Conservation (phyloP, 2,329 filamentous ascomycete genomes). For the Myriosclerotinia duriaeana region DNA sequence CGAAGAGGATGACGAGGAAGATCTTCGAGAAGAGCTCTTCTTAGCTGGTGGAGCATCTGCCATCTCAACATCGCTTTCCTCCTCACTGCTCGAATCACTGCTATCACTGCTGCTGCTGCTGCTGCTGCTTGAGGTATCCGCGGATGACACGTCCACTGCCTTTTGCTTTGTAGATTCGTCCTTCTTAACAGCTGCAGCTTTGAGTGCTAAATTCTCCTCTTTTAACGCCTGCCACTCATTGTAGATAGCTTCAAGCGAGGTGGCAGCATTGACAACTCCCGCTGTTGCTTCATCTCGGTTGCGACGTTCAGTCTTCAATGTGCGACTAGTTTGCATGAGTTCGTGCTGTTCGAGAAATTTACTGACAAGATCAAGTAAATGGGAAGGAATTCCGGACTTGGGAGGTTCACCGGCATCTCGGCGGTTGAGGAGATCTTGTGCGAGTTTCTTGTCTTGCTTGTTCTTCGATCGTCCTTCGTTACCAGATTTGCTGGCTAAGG, state of each 20-base stretch:
- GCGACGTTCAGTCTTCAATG: slow-evolving; percentile 63
- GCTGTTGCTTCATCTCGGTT: slow-evolving; percentile 42
- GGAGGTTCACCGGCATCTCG: slow-evolving; percentile 32
- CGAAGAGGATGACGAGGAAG: slow-evolving; percentile 42
- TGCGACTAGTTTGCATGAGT: slow-evolving; percentile 60
- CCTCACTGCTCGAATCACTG: slow-evolving; percentile 38
- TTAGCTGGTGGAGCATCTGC: slow-evolving; percentile 39
- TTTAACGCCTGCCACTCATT: slow-evolving; percentile 44
- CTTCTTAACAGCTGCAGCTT: slow-evolving; percentile 21
- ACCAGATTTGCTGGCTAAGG: slow-evolving; percentile 28
- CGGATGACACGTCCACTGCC: slow-evolving; percentile 29
- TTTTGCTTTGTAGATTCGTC: slow-evolving; percentile 28
- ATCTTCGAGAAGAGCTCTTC: slow-evolving; percentile 38
- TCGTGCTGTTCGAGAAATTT: slow-evolving; percentile 65
- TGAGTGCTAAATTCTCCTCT: slow-evolving; percentile 24
- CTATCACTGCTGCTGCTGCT: slow-evolving; percentile 40
- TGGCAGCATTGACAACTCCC: slow-evolving; percentile 46
- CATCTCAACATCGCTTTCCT: slow-evolving; percentile 42
- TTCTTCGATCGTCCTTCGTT: slow-evolving; percentile 29
- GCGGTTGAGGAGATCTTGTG: slow-evolving; percentile 37
- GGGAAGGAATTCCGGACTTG: slow-evolving; percentile 50
- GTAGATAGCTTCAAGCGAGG: slow-evolving; percentile 42
- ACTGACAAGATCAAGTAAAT: slow-evolving; percentile 66
- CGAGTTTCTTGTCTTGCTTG: slow-evolving; percentile 38
- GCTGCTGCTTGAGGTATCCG: slow-evolving; percentile 35